Evolutionary conservation across 768 basidiomycete species (phyloP), one percentile per base, ranked within the genome.

Genomic region (Pleurotus pulmonarius): DNA sequence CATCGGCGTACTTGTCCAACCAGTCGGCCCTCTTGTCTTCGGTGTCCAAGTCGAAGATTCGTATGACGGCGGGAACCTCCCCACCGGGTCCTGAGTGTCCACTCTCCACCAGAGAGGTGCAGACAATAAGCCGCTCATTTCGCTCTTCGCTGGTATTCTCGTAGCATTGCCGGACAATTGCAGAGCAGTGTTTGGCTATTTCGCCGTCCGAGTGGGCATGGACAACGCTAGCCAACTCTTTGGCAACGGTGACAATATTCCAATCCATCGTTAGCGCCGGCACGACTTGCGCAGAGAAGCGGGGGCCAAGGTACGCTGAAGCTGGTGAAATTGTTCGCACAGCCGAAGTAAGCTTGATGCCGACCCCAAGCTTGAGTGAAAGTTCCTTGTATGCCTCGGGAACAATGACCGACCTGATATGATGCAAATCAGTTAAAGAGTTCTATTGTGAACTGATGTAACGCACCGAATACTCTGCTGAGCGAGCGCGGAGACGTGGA

Each of bases 251-350:
- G 22, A 83, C 70, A 16, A 83, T 69, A 25, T 73, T 71, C 3
- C 67, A 70, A 56, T 83, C 76, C 68, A 81, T 75, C 18, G 65
- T 72, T 15, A 85, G 71, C 8, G 61, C 70, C 4, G 82, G 82
- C 24, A 83, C 77, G 24, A 83, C 77, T 43, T 79, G 69, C 1
- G 73, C 64, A 2, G 81, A 83, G 65, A 85, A 85, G 16, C 80
- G 75, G 2, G 82, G 81, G 1, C 82, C 81, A 11, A 83, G 64
- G 61, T 79, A 81, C 1, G 81, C 82, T 4, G 81, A 80, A 45
- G 79, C 77, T 2, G 82, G 82, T n/a, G 81, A 82, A 44, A 85
- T 82, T 1, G 81, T 82, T 56, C 83, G 78, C 13, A 83, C 73
- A 5, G 81, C 81, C 11, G 80, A 82, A 3, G 83, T 83, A 40